Base-by-base conservation (phyloP, 164 flowering plant species). In the Annona cherimola region DNA sequence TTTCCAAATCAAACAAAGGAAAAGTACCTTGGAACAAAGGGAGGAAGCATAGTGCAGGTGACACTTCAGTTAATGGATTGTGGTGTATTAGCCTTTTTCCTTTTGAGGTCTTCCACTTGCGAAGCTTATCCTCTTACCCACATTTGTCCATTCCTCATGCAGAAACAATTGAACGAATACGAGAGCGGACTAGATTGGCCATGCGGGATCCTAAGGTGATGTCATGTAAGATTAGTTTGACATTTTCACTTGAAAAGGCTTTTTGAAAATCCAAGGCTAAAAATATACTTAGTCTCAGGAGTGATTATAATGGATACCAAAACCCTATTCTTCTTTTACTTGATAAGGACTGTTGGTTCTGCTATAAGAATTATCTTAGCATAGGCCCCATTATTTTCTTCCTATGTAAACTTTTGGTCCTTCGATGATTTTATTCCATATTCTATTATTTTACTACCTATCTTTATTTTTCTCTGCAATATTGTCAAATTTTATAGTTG, bases 21-120 rank as follows among this genome's bases (percentile, higher is more conserved):
- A 87, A 87, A 44, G 84, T 85, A 1, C 94, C 99, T 19, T 96
- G 99, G 99, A 96, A 96, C 87, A 91, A 88, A 80, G 98, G 99
- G 74, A 87, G 86, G 84, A 96, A 91, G 80, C 99, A 96, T 75
- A 93, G 92, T 81, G 77, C 89, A 76, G 99, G 99, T 92, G 26
- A 41, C 45, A 76, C 61, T 66, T 42, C 61, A 61, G 66, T 61
- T 19, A 44, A 44, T 4, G 16, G 42, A 42, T 40, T 7, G 11
- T 43, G 16, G n/a, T 35, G 26, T 42, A 3, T 44, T 43, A 42
- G 41, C 43, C 44, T 19, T 43, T 26, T 61, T 70, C 43, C 55
- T 50, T 26, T 26, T 69, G 40, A 4, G 63, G 39, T 39, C 60
- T 40, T 59, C 63, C 45, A 45, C 54, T 66, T 63, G 35, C 16